Percentiles rank a stretch among this genome's conserved stretches.
phyloP scores from a whole-genome alignment of 2,329 filamentous ascomycete species.

The Fusarium sp. region DNA sequence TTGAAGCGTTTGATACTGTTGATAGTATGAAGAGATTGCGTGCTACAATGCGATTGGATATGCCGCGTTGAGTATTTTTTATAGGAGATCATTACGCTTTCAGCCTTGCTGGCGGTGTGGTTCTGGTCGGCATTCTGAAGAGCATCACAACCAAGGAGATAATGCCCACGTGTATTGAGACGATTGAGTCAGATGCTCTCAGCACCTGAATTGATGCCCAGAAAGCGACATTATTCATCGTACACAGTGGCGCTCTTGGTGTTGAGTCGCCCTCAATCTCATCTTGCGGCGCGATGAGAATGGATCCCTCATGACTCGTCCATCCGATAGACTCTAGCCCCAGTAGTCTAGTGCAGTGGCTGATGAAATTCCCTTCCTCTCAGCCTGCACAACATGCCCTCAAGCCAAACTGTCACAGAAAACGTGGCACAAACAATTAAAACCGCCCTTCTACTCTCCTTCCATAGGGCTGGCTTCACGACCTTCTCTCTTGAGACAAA shows the following conservation, averaged over 20 bases:
- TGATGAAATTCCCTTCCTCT: neutral
- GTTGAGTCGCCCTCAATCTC: neutral
- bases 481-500: neutral
- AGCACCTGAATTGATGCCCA: neutral
- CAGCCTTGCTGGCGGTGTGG: fast-evolving
- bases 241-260: neutral
- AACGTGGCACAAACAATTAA: neutral
- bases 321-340: neutral
- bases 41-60: fast-evolving
- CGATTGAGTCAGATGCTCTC: neutral
- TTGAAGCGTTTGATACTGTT: neutral
- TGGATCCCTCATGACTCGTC: neutral
- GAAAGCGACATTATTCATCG: neutral
- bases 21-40: fast-evolving
- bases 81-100: fast-evolving
- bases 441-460: fast-evolving
- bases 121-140: fast-evolving
- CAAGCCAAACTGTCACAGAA: neutral
- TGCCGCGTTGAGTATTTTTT: fast-evolving
- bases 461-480: neutral
- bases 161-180: neutral
- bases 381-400: neutral
- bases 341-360: neutral
- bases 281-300: neutral
- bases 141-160: too few species aligned